Base-by-base conservation (phyloP, 345 rosid genomes). In the Acer campestre region DNA sequence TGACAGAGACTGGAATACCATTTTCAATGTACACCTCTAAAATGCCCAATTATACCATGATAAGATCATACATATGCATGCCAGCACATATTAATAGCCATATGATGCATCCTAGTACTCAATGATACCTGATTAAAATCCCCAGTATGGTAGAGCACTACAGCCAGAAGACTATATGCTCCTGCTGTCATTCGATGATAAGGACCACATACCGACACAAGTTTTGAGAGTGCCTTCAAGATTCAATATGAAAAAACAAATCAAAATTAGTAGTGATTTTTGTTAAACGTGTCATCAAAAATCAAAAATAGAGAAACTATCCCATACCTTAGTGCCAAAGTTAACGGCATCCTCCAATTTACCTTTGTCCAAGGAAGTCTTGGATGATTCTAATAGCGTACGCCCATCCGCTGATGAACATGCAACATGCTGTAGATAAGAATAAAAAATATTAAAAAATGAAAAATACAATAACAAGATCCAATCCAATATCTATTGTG, bases 351-450 rank as follows among this genome's bases (percentile, higher is more conserved):
- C 98, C 85, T 96, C 99, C 82, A 96, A 86, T 84, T 96, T 96
- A 59, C 98, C 99, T 86, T 96, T 94, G 81, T 94, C 98, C 84
- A 94, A 86, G 79, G 98, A 92, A 76, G 97, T 90, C 86, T 96
- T 96, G 51, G 99, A 94, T 77, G 97, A 92, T 87, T 96, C 99
- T 68, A 96, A 83, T 42, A 96, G 85, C 16, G 92, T 94, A 31
- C 95, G 93, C 11, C 98, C 97, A 88, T 95, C 99, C n/a, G 97
- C 98, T 46, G 99, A 95, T 73, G 99, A 91, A 75, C 98, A 94
- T 68, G 94, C 95, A 70, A 92, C 97, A 63, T 94, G 92, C 98
- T 94, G 90, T 71, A 64, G 76, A 78, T 46, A 84, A 78, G 75
- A 78, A 69, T 65, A 72, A 78, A 23, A 68, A 62, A 63, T 65